These are phyloP conservation scores for Furcasterigmium furcatum DNA, from an alignment of 2,329 filamentous ascomycete genomes.

Conservation along the genomic window DNA sequence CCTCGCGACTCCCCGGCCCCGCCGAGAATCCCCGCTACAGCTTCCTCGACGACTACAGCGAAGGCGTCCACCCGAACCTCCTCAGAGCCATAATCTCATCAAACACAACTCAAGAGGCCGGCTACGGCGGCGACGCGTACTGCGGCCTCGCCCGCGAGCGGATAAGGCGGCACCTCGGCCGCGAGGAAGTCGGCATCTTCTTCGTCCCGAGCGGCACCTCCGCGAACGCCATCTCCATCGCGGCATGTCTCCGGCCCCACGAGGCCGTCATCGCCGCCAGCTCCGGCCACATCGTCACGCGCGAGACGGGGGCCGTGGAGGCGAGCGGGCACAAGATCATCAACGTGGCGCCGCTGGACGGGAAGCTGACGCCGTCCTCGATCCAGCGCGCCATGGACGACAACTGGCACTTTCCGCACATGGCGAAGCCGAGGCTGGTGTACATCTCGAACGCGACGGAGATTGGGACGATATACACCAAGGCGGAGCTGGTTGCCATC, in stretches of 20 bases:
- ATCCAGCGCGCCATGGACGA: conserved; percentile 39
- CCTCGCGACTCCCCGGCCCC: too few species aligned
- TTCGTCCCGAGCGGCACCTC: conserved; percentile 50
- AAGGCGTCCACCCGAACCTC: conserved; percentile 46
- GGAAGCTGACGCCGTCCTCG: conserved; percentile 41
- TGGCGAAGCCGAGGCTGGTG: conserved; percentile 46
- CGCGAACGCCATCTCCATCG: conserved; percentile 49
- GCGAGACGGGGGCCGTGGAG: conserved; percentile 48
- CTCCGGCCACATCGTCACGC: conserved; percentile 44
- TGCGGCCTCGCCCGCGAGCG: conserved; percentile 34
- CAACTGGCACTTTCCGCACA: conserved; percentile 49
- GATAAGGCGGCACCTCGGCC: too few species aligned
- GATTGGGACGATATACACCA: conserved; percentile 44
- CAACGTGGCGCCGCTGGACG: conserved; percentile 37
- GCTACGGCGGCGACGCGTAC: conserved; percentile 44
- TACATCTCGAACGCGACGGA: conserved; percentile 51
- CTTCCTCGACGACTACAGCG: conserved; percentile 49
- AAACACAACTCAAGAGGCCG: conserved; percentile 40
- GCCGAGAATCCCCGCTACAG: too few species aligned
- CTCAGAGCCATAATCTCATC: conserved; percentile 40
- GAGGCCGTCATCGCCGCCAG: conserved; percentile 48
- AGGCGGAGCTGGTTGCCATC: conserved; percentile 35
- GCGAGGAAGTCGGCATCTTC: conserved; percentile 41
- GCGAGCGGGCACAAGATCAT: conserved; percentile 50
- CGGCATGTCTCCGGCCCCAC: conserved; percentile 44